Base-by-base conservation (phyloP, 2,329 filamentous ascomycete genomes). In the Calonectria fujianensis region DNA sequence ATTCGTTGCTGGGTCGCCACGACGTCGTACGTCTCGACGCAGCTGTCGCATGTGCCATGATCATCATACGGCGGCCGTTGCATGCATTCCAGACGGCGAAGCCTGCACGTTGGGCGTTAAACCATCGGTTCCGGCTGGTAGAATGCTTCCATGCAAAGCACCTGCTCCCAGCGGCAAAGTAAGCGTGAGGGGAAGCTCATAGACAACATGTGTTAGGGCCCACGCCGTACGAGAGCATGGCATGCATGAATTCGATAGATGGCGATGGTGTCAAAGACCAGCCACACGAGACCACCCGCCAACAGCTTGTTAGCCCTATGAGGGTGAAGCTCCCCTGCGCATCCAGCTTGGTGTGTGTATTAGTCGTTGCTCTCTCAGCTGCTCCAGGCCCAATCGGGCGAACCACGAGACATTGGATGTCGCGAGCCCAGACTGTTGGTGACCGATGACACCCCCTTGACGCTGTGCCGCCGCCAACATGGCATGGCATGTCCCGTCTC, bases 351-450 rank as follows among this genome's bases (percentile, higher is more conserved):
- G 41, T 50, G 39, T n/a, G 61, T 32, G 61, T 65, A 57, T 61
- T 57, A 65, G 69, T 67, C 69, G 52, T 39, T 48, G 48, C 64
- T 39, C 48, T 54, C 48, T 63, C 61, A 72, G 51, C 61, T 52
- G 50, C 39, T 24, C 69, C 52, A 72, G 59, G 31, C 70, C 32
- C 32, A 65, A 68, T 61, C 31, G 24, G 39, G 39, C 37, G 57
- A 39, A 51, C 66, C 66, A 69, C 66, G 66, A 69, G 66, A 73
- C 71, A 41, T 67, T 50, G 37, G 59, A 27, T 39, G 71, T 73
- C 59, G 71, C 70, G 66, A 68, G 71, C 57, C 71, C 66, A 73
- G 71, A 69, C 71, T 65, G 71, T 37, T 57, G 61, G 61, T 31
- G 50, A 50, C 57, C 48, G 24, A 61, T n/a, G 32, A 41, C 57